Percentiles rank a stretch among this genome's conserved stretches.
These are phyloP conservation scores for Rhizopogon vinicolor DNA, from an alignment of 768 basidiomycete species.

Conservation along the genomic window DNA sequence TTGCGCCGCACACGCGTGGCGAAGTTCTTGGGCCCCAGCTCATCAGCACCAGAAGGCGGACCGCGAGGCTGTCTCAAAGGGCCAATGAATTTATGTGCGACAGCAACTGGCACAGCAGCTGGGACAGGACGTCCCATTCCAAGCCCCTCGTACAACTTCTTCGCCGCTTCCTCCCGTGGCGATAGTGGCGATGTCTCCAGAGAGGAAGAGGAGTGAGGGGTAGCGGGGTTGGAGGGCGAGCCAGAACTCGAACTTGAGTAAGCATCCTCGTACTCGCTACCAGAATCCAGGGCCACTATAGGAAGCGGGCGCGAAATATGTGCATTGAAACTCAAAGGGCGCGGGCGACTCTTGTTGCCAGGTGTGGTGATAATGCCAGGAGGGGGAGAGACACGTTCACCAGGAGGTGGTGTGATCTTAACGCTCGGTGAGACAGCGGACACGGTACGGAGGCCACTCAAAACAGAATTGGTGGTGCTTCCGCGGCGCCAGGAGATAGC, in stretches of 20 bases:
- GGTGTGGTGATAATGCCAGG: constrained; percentile 24
- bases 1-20: constrained; percentile 80
- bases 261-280: constrained; percentile 50
- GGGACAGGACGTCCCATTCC: constrained; percentile 74
- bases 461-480: constrained; percentile 62
- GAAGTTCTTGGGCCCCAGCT: constrained; percentile 86
- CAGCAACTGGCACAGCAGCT: constrained; percentile 10
- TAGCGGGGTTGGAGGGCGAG: constrained; percentile 69
- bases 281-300: constrained; percentile 53
- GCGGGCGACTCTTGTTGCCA: constrained; percentile 47
- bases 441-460: constrained; percentile 58
- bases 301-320: constrained; percentile 41
- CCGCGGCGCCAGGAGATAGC: constrained; percentile 80
- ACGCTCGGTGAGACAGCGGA: constrained; percentile 55
- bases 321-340: constrained; percentile 59
- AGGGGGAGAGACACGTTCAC: constrained; percentile 54
- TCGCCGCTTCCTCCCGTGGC: constrained; percentile 81
- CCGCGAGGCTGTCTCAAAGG: constrained; percentile 84
- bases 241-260: constrained; percentile 57
- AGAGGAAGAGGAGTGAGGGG: constrained; percentile 68
- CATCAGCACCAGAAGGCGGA: constrained; percentile 82
- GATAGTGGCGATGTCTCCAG: constrained; percentile 53
- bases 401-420: constrained; percentile 69
- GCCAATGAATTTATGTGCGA: constrained; percentile 33
- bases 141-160: constrained; percentile 85